Evolutionary conservation across 2,329 filamentous ascomycete genomes (phyloP).

Genomic region (Epichloe festucae): DNA sequence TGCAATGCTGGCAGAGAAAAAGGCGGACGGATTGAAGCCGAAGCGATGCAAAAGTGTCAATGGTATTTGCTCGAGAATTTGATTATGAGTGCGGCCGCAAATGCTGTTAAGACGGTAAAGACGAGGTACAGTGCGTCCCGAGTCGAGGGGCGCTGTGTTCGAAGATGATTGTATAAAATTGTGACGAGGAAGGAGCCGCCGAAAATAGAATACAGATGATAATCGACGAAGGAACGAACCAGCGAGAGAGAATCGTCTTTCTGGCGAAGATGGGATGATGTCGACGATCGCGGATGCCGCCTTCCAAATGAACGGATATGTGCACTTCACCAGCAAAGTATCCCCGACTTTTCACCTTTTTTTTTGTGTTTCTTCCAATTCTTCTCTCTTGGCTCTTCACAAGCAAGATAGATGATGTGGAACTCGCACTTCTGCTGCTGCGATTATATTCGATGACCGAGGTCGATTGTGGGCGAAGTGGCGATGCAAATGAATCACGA

Average conservation of each 20-base stretch:
- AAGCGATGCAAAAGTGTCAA: not conserved
- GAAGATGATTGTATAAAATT: not conserved
- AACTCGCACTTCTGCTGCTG: not conserved
- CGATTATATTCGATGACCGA: not conserved
- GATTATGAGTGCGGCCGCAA: not conserved
- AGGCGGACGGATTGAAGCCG: not conserved
- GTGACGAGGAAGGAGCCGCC: conserved; percentile 12
- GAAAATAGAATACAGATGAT: conserved; percentile 23
- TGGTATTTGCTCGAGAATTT: not conserved
- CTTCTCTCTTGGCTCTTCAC: not conserved
- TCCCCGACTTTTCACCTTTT: not conserved
- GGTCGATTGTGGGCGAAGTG: conserved; percentile 4
- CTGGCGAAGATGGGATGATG: not conserved
- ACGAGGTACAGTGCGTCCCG: not conserved
- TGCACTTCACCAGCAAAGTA: not conserved
- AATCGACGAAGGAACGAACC: conserved; percentile 13
- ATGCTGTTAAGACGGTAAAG: conserved; percentile 1
- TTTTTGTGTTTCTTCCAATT: not conserved
- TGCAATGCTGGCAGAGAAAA: not conserved
- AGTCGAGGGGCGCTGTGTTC: not conserved
- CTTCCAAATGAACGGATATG: conserved; percentile 3
- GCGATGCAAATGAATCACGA: not conserved
- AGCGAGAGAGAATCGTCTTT: not conserved
- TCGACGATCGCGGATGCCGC: not conserved
- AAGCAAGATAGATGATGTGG: not conserved